Evolutionary conservation across 192 early-diverging fungal species (phyloP), one percentile per base, ranked within the genome.

Genomic region (Glomus cerebriforme): DNA sequence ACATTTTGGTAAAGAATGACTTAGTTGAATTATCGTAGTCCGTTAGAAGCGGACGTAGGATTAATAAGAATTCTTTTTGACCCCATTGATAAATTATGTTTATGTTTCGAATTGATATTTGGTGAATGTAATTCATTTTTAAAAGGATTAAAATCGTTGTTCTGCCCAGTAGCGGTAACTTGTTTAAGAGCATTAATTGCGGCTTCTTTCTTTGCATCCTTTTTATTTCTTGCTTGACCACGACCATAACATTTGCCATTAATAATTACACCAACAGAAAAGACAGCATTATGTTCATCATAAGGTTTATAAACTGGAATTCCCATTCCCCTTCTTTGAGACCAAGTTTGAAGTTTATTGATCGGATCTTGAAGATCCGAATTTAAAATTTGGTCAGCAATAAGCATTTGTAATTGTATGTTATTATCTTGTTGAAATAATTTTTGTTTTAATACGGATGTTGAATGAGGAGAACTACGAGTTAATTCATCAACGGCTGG

Each of bases 321-420:
- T 35, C 77, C 77, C 31, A 78, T 59, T 24, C 66, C 49, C 54
- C 34, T 78, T 59, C 77, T n/a, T 78, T 78, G 77, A 66, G 77
- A 78, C 77, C 77, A 78, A 17, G 77, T 78, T 69, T 78, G 77
- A 58, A 78, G 77, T 68, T 78, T 78, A 59, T 78, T 78, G 37
- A 78, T 78, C 9, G 77, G 77, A 78, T 78, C 77, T 59, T 78
- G 77, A 29, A 78, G 49, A 68, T 78, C 77, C 5, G 77, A 63
- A 34, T 45, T 13, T 22, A 78, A 45, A 26, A 35, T 59, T 8
- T n/a, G 35, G 17, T 69, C 66, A 2, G 77, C 47, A 32, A 29
- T 27, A 43, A 12, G 10, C 49, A 54, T 54, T 27, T 31, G 64
- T 7, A 66, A 31, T 66, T 66, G 26, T 66, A 22, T 13, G 17